A percentile compares a stretch with the other conserved stretches of the same genome.
These are phyloP conservation scores for Madurella mycetomatis DNA, from an alignment of 2,329 filamentous ascomycete genomes.

Conservation along the genomic window DNA sequence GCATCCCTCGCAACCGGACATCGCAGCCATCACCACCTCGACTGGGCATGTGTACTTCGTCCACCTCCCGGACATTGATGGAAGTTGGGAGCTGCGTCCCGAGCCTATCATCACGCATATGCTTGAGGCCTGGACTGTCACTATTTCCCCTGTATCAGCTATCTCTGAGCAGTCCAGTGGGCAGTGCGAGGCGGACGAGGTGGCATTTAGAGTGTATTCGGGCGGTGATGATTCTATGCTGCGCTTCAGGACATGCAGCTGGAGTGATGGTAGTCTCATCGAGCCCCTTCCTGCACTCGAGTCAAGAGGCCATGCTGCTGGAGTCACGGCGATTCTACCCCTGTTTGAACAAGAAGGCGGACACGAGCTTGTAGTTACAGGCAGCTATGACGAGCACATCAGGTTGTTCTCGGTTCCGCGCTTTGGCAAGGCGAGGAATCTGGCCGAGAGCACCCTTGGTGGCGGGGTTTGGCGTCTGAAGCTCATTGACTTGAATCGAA, in stretches of 20 bases:
- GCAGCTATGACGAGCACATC: conserved; percentile 85
- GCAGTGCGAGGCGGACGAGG: conserved; percentile 11
- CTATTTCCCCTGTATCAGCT: conserved; percentile 42
- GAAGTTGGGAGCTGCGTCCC: conserved; percentile 30
- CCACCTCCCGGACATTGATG: conserved; percentile 40
- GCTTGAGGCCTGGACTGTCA: conserved; percentile 71
- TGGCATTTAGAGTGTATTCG: conserved; percentile 51
- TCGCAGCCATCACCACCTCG: conserved; percentile 68
- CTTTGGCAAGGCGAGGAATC: conserved; percentile 43
- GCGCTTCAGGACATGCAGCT: conserved; percentile 40
- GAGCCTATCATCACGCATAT: conserved; percentile 45
- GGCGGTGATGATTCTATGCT: conserved; percentile 73
- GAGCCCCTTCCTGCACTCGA: conserved; percentile 23
- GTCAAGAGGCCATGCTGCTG: conserved; percentile 59
- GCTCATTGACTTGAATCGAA: conserved; percentile 39
- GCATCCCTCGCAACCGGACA: conserved; percentile 53
- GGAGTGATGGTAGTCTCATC: conserved; percentile 2
- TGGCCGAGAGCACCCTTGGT: conserved; percentile 65
- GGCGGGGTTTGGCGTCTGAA: conserved; percentile 85
- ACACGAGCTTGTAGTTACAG: conserved; percentile 66
- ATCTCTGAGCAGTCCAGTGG: neutral
- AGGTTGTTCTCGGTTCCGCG: conserved; percentile 57
- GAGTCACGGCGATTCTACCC: conserved; percentile 82
- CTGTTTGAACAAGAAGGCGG: conserved; percentile 44
- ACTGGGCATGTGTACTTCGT: conserved; percentile 59